A percentile compares a stretch with the other conserved stretches of the same genome.
Conservation (phyloP, 108 stramenopile species). For the Aurantiochytrium sp. region DNA sequence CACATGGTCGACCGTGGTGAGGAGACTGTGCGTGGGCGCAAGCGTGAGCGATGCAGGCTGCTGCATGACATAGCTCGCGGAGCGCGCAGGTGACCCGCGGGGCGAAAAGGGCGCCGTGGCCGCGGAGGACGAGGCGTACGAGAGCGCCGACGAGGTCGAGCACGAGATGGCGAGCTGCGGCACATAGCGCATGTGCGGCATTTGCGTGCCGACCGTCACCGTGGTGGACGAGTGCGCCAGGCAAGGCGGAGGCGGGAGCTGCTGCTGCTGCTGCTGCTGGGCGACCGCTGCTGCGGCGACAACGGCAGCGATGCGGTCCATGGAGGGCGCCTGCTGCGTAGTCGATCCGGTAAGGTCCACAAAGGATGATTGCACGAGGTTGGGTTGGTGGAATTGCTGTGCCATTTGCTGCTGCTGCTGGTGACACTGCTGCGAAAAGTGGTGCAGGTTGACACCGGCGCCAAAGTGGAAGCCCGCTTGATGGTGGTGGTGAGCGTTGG, state of each 20-base stretch:
- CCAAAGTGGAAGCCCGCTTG: too few species aligned
- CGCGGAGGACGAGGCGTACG: background rate
- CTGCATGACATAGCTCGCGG: background rate
- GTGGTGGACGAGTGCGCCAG: background rate
- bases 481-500: too few species aligned
- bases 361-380: background rate
- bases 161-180: conserved; percentile 4
- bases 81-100: background rate
- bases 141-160: conserved; percentile 13
- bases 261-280: background rate
- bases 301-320: background rate
- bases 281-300: background rate
- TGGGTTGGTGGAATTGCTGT: background rate
- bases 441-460: background rate
- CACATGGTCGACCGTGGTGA: background rate
- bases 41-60: background rate
- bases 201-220: background rate
- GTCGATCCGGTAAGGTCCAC: too few species aligned
- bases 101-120: background rate
- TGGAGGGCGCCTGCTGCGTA: background rate
- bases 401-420: background rate
- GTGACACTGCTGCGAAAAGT: background rate
- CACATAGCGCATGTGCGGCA: background rate
- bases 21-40: background rate
- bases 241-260: background rate